phyloP scores from a whole-genome alignment of 179 eudicot genomes.

The Amaranthus tricolor region DNA sequence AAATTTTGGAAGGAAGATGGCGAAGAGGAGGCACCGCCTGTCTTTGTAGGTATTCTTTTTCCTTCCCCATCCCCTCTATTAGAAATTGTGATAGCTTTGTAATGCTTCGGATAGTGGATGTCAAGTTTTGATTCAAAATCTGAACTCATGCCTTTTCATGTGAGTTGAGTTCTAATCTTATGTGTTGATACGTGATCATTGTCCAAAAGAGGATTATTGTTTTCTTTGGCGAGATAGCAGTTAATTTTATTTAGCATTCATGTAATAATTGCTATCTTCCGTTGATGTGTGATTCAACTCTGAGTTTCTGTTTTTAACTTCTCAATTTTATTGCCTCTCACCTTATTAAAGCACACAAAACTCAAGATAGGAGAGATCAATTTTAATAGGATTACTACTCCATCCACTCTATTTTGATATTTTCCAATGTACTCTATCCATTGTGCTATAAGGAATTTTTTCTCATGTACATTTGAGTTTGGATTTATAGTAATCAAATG shows the following conservation, averaged over 20 bases:
- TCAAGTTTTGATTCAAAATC: neutral
- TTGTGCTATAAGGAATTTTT: too few relatives aligned
- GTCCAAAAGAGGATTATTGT: too few relatives aligned
- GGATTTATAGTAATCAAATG: too few relatives aligned
- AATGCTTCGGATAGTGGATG: neutral
- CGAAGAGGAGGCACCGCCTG: slow-evolving; percentile 97
- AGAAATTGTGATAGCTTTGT: neutral
- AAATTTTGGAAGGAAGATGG: slow-evolving; percentile 98
- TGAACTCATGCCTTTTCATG: neutral
- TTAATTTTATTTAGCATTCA: too few relatives aligned
- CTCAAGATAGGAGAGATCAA: neutral
- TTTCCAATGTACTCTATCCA: too few relatives aligned
- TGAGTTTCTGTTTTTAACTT: too few relatives aligned
- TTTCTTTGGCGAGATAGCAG: too few relatives aligned
- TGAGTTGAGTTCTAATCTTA: neutral
- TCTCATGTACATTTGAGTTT: too few relatives aligned
- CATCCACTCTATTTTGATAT: neutral
- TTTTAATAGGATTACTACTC: neutral
- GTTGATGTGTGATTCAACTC: too few relatives aligned
- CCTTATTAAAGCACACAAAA: neutral
- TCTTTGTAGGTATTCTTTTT: slow-evolving; percentile 85
- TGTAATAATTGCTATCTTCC: too few relatives aligned
- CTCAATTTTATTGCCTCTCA: neutral
- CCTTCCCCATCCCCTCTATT: neutral
- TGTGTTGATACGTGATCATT: neutral